A percentile compares a stretch with the other conserved stretches of the same genome.
phyloP scores from a whole-genome alignment of 176 grass and related monocot genomes.

The Musa acuminata region DNA sequence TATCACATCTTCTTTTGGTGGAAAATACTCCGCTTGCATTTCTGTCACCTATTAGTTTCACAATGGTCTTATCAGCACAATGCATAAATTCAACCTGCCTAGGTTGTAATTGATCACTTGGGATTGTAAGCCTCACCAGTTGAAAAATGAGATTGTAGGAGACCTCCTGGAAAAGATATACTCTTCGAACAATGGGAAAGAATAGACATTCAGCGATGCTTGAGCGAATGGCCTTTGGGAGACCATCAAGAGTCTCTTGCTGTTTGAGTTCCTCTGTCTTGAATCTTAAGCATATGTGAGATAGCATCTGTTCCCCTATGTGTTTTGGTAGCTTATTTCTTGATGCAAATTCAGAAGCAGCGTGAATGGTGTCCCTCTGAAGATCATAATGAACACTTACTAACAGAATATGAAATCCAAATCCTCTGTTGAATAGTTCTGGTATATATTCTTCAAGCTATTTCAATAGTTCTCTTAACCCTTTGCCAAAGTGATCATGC shows the following conservation, averaged over 20 bases:
- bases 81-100: not conserved
- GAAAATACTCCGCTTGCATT: slow-evolving; percentile 6
- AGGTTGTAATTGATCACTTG: too few relatives aligned
- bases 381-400: not conserved
- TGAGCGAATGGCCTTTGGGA: not conserved
- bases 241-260: not conserved
- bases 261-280: too few relatives aligned
- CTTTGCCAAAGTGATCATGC: too few relatives aligned
- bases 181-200: not conserved
- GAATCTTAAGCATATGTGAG: too few relatives aligned
- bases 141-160: not conserved
- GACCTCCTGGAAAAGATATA: not conserved
- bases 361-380: not conserved
- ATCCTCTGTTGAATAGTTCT: too few relatives aligned
- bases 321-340: not conserved
- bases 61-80: not conserved
- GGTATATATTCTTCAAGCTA: too few relatives aligned
- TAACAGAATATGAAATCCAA: too few relatives aligned
- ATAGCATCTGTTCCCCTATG: too few relatives aligned
- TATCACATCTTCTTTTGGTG: slow-evolving; percentile 12
- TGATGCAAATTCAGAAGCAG: not conserved
- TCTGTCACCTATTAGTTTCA: slow-evolving; percentile 5
- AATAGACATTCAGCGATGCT: not conserved
- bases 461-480: too few relatives aligned
- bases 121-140: not conserved